A percentile compares a stretch with the other conserved stretches of the same genome.
Evolutionary conservation across 192 early-diverging fungal species (phyloP).

Genomic region (Entophlyctis helioformis): DNA sequence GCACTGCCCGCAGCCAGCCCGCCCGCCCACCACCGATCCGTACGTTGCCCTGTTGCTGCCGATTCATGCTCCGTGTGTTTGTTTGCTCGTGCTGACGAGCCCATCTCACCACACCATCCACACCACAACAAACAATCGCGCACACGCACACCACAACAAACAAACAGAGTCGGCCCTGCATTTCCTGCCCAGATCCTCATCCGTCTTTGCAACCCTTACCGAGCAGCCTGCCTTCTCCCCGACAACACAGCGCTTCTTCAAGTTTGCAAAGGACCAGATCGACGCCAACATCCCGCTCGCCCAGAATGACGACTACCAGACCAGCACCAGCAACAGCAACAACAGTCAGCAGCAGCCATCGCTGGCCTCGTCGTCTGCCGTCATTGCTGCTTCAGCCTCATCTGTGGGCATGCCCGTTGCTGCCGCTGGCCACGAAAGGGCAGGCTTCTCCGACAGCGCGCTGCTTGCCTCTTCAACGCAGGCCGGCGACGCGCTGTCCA

Average conservation of each 20-base stretch:
- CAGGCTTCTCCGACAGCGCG: no score
- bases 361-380: no score
- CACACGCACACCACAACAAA: background rate
- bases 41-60: background rate
- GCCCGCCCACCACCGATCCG: background rate
- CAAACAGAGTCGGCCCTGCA: background rate
- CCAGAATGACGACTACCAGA: no score
- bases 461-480: no score
- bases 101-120: background rate
- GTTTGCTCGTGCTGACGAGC: background rate
- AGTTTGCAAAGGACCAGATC: no score
- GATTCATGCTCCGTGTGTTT: background rate
- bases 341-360: no score
- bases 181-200: background rate
- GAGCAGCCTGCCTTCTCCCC: constrained; percentile 1
- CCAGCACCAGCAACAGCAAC: no score
- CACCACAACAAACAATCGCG: background rate
- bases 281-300: no score
- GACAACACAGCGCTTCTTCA: constrained; percentile 7
- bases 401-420: background rate
- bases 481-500: no score
- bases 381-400: background rate
- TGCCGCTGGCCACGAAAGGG: no score
- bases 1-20: no score
- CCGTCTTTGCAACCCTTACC: background rate